Evolutionary conservation across 345 rosid genomes (phyloP), one percentile per base, ranked within the genome.

Genomic region (Arabidopsis arenosa): DNA sequence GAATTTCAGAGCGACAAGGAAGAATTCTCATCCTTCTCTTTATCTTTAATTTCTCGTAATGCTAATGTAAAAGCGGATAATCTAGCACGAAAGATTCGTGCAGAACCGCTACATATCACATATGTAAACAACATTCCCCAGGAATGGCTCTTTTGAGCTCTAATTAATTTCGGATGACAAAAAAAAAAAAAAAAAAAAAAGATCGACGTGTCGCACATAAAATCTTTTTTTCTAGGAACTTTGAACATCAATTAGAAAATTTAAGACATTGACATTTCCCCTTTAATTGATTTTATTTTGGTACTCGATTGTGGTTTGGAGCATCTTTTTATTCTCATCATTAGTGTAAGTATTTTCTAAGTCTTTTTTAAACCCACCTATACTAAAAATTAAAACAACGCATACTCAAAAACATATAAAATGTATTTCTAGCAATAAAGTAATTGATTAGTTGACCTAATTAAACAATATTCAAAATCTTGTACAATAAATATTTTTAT

Each of bases 201-300:
- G n/a, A n/a, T 36, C 33, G 2, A 77, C 76, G 72, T 77, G 80
- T 77, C 64, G 55, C 39, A 14, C 67, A 39, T 47, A 37, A 55
- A 70, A 47, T 70, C 3, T 55, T 68, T 61, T 61, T 35, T 43
- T 63, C 51, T 13, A 45, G 2, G 26, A 77, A 63, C 66, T 45
- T 70, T 70, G 44, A 45, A 70, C 44, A 76, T 76, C 58, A 36
- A 15, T 39, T 3, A 26, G 7, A 60, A 45, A 41, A 53, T 33
- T 12, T 17, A 51, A 69, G 35, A 70, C 53, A 62, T 45, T 70
- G 72, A 63, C 75, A 70, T 77, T 63, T 63, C 0, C 66, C 43
- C 13, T 63, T 63, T 70, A 70, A 54, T 69, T 10, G 14, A 18
- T 36, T 62, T 76, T 7, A 10, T 68, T 52, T 18, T 53, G 21